phyloP scores from a whole-genome alignment of 129 eudicot species.

The Pulicaria dysenterica region DNA sequence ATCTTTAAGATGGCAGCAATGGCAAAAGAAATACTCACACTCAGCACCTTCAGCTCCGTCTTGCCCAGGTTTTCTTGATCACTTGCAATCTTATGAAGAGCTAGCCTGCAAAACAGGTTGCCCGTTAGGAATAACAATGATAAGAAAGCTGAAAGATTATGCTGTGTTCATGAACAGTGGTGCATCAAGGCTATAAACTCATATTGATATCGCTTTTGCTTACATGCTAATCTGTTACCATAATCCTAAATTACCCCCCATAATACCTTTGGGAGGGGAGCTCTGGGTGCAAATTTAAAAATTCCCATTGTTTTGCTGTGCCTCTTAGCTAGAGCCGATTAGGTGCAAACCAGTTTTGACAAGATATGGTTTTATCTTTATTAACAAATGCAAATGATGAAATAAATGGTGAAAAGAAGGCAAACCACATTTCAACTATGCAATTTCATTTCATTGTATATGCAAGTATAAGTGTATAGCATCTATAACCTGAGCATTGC shows the following conservation, averaged over 20 bases:
- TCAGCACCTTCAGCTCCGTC: conserved; percentile 64
- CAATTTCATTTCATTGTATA: not conserved
- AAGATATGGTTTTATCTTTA: not conserved
- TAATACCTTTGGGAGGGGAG: no score
- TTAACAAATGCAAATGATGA: not conserved
- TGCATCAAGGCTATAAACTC: no score
- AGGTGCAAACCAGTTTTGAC: not conserved
- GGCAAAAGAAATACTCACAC: conserved; percentile 57
- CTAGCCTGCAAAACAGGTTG: conserved; percentile 49
- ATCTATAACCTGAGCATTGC: conserved; percentile 64
- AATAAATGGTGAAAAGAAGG: conserved; percentile 5
- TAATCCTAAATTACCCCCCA: no score
- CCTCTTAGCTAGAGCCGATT: no score
- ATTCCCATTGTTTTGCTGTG: no score
- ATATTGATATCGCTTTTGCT: no score
- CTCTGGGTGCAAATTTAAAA: no score
- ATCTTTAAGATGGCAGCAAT: conserved; percentile 59
- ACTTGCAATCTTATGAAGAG: conserved; percentile 56
- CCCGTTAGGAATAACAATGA: not conserved
- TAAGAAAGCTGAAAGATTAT: no score
- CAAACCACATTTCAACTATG: not conserved
- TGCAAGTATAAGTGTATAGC: not conserved
- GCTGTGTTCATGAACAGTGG: no score
- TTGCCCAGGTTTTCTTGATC: conserved; percentile 74
- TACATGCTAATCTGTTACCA: no score